phyloP scores from a whole-genome alignment of 305 asterid genomes.

The Fraxinus paxiana region DNA sequence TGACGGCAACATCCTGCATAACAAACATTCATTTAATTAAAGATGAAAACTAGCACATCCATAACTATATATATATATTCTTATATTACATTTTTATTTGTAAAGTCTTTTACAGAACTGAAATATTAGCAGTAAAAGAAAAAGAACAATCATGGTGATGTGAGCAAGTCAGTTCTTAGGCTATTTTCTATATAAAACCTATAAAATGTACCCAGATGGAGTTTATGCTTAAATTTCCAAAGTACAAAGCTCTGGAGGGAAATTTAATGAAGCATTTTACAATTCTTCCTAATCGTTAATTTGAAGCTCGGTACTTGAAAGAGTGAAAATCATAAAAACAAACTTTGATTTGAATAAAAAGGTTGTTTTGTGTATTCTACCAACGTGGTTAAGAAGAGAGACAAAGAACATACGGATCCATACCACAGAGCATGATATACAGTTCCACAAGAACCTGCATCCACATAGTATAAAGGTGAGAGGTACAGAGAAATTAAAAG shows the following conservation, averaged over 20 bases:
- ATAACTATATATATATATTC: neutral
- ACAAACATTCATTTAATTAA: slow-evolving; percentile 25
- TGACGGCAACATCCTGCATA: slow-evolving; percentile 90
- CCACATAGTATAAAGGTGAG: slow-evolving; percentile 27
- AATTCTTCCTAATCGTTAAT: neutral
- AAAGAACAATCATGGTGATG: neutral
- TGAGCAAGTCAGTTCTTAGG: neutral
- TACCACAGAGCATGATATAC: slow-evolving; percentile 95
- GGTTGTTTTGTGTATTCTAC: slow-evolving; percentile 19
- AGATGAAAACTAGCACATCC: neutral
- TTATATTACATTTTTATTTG: neutral
- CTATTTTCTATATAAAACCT: neutral
- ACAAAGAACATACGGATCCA: slow-evolving; percentile 84
- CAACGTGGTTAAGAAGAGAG: slow-evolving; percentile 35
- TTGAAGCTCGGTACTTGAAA: neutral
- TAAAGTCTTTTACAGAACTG: neutral
- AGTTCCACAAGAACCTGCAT: slow-evolving; percentile 94
- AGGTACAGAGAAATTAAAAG: slow-evolving; percentile 15
- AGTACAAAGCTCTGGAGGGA: neutral
- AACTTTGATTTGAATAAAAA: neutral
- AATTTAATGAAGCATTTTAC: neutral
- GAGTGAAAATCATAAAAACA: neutral
- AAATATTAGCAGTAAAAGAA: neutral
- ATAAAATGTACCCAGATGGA: neutral
- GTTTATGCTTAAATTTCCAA: neutral